Conservation (phyloP, 2,329 filamentous ascomycete genomes). For the Fusarium ambrosium region DNA sequence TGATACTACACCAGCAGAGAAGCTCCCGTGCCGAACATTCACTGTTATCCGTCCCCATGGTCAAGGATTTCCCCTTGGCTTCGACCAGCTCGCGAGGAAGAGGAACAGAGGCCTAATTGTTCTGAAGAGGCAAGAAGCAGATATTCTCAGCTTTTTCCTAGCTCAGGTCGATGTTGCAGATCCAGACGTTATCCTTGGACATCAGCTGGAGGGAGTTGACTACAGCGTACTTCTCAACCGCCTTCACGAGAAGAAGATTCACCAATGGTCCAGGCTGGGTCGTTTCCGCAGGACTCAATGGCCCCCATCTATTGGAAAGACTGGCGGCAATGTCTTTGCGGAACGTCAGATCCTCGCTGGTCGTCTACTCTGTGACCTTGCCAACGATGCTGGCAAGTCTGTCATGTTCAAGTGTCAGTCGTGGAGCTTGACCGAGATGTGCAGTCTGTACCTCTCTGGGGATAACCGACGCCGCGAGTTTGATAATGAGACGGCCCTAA, state of each 20-base stretch:
- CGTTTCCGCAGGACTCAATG: slow-evolving; percentile 86
- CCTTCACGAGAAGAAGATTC: slow-evolving; percentile 89
- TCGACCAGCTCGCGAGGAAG: slow-evolving; percentile 80
- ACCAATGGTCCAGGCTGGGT: slow-evolving; percentile 94
- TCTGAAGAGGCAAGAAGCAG: slow-evolving; percentile 84
- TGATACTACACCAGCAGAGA: slow-evolving; percentile 90
- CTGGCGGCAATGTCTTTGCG: slow-evolving; percentile 90
- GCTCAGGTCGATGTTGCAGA: slow-evolving; percentile 90
- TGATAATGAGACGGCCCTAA: slow-evolving; percentile 88
- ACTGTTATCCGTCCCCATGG: slow-evolving; percentile 89
- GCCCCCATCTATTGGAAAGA: slow-evolving; percentile 88
- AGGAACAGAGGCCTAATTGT: slow-evolving; percentile 83
- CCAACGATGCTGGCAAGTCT: slow-evolving; percentile 97
- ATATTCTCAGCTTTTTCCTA: slow-evolving; percentile 89
- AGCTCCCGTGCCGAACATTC: slow-evolving; percentile 89
- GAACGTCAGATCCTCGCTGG: slow-evolving; percentile 92
- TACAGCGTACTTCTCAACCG: slow-evolving; percentile 91
- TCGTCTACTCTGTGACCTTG: slow-evolving; percentile 91
- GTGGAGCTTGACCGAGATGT: slow-evolving; percentile 99
- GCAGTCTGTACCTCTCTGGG: slow-evolving; percentile 84
- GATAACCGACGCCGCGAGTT: slow-evolving; percentile 83
- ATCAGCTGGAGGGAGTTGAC: slow-evolving; percentile 97
- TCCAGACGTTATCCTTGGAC: slow-evolving; percentile 93
- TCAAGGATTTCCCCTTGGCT: slow-evolving; percentile 84
- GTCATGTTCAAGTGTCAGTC: slow-evolving; percentile 97